Conservation (phyloP, 495 filamentous ascomycete genomes). For the Saxophila tyrrhenica region DNA sequence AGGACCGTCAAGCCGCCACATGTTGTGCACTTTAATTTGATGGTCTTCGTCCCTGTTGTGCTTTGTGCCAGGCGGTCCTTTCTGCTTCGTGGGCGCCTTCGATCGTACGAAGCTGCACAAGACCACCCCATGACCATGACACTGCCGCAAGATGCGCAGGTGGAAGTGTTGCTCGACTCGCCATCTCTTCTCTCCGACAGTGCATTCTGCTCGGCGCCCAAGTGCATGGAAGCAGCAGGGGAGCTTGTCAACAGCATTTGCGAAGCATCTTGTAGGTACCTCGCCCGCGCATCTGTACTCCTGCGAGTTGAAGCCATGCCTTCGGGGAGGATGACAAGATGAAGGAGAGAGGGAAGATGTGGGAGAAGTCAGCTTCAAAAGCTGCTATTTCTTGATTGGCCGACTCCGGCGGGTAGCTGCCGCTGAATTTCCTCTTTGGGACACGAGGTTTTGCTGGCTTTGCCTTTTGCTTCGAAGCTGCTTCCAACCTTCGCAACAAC, state of each 20-base stretch:
- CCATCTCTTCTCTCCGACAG: constrained; percentile 27
- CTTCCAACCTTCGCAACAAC: neutral
- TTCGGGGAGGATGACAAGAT: neutral
- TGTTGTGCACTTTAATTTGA: constrained; percentile 2
- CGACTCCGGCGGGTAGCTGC: neutral
- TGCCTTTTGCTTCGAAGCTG: no score
- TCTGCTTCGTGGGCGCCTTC: neutral
- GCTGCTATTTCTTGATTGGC: neutral
- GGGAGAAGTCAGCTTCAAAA: neutral
- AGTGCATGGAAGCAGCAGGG: constrained; percentile 35
- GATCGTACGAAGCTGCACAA: constrained; percentile 17
- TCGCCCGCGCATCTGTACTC: neutral
- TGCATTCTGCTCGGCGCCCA: constrained; percentile 21
- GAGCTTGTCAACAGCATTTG: constrained; percentile 17
- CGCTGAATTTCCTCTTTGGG: no score
- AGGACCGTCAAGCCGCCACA: neutral
- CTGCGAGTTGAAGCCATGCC: neutral
- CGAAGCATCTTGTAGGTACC: neutral
- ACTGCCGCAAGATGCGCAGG: constrained; percentile 44
- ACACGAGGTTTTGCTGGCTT: no score
- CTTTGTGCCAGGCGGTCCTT: neutral
- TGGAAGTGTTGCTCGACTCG: constrained; percentile 31
- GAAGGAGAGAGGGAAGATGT: neutral
- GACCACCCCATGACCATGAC: constrained; percentile 35
- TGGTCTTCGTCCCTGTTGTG: neutral